These are phyloP conservation scores for Polytolypa hystricis DNA, from an alignment of 2,329 filamentous ascomycete species.

Conservation along the genomic window DNA sequence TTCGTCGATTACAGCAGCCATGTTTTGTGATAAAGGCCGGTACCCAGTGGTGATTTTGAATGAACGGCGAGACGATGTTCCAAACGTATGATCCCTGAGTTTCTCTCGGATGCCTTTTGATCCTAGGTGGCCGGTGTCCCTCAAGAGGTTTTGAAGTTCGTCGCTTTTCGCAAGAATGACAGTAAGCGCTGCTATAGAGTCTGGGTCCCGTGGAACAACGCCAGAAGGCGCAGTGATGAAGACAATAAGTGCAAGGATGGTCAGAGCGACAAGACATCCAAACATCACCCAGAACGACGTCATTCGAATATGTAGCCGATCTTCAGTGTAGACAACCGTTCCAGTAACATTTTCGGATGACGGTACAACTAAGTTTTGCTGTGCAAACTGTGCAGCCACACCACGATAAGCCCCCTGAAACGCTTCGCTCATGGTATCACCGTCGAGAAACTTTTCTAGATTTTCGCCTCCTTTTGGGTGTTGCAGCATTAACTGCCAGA, in stretches of 20 bases:
- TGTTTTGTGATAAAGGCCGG: neutral
- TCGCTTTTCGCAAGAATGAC: neutral
- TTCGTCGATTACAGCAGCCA: neutral
- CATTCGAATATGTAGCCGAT: neutral
- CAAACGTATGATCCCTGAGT: slow-evolving; percentile 1
- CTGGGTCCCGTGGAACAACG: neutral
- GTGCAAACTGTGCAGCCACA: neutral
- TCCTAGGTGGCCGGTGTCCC: neutral
- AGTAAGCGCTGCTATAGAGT: neutral
- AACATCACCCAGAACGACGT: neutral
- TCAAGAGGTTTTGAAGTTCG: neutral
- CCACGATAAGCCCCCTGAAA: neutral
- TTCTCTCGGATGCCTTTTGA: neutral
- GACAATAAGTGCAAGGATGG: too few species aligned
- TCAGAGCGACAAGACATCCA: neutral
- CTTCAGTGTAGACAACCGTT: neutral
- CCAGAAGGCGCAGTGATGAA: too few species aligned
- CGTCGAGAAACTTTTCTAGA: slow-evolving; percentile 1
- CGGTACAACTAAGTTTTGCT: slow-evolving; percentile 2
- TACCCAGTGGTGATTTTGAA: slow-evolving; percentile 1
- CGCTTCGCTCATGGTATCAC: neutral
- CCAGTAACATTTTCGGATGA: neutral
- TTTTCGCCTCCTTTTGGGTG: neutral
- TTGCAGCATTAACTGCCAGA: slow-evolving; percentile 1
- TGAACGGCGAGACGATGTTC: slow-evolving; percentile 1